Base-by-base conservation (phyloP, 331 rosid genomes). In the Cucumis variabilis region DNA sequence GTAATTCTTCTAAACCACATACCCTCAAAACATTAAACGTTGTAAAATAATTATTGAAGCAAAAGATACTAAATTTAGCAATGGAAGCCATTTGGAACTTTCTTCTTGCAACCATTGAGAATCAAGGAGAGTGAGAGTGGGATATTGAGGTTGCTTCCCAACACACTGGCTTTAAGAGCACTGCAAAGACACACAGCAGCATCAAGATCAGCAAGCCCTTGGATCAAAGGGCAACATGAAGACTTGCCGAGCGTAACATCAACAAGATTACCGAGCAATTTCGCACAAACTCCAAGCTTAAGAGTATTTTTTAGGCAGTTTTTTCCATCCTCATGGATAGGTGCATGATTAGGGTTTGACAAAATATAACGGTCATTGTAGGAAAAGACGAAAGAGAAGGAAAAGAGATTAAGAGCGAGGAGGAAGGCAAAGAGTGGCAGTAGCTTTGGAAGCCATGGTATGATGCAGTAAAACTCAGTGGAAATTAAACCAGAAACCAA, bases 131-230 rank as follows among this genome's bases (percentile, higher is more conserved):
- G 96, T 1, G 95, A 89, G 48, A 96, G 0, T 0, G 99, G 99
- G 65, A 96, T 37, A 92, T 96, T 92, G 55, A 95, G 92, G 88
- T 92, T 90, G 85, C 91, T 93, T 44, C 96, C 98, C 83, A 96
- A 48, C 88, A 95, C 86, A 90, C 87, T 94, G 1, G 98, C 99
- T 58, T 44, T 92, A 33, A 96, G 84, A 74, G 92, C 98, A 70
- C 96, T 92, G 92, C 99, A 96, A 10, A 96, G 98, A 84, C 99
- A 96, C 2, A 85, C 84, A 2, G 98, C 98, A 15, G 98, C 98
- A n/a, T 96, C 96, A 25, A 96, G 91, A 65, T 95, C 95, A 33
- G 72, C 95, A 46, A 96, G 96, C 33, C 99, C 99, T 10, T 92
- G 50, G 58, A 95, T 62, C 67, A 95, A 95, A 69, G 88, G 1